phyloP scores from a whole-genome alignment of 1,139 yeast species.

The Protomyces gravidus region DNA sequence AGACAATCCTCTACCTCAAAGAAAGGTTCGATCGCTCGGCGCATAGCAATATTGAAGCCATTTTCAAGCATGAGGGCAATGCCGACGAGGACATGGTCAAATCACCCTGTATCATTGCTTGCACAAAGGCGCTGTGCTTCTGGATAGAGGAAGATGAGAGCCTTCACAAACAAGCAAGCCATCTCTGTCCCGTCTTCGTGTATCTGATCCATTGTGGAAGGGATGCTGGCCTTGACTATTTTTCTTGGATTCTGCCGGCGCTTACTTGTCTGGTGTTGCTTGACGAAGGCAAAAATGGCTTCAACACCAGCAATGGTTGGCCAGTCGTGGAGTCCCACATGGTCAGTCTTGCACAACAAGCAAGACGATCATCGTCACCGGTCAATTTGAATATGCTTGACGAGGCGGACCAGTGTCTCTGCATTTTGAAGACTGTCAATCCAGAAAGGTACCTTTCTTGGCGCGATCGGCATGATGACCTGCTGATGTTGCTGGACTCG shows the following conservation, averaged over 20 bases:
- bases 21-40: conserved; percentile 12
- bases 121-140: conserved; percentile 5
- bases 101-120: conserved; percentile 1
- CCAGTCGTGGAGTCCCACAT: conserved; percentile 1
- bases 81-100: not conserved
- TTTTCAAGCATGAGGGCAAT: not conserved
- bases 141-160: conserved; percentile 24
- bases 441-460: not conserved
- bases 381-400: not conserved
- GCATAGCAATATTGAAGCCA: not conserved
- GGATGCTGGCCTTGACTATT: conserved; percentile 4
- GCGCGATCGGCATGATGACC: not conserved
- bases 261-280: conserved; percentile 14
- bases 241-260: conserved; percentile 18
- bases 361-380: not conserved
- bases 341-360: not conserved
- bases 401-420: not conserved
- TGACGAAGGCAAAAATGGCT: conserved; percentile 19
- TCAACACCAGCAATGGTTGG: conserved; percentile 6
- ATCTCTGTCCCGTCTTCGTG: conserved; percentile 20
- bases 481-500: too few relatives aligned
- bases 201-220: conserved; percentile 4
- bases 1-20: conserved; percentile 14
- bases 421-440: not conserved
- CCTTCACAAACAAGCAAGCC: conserved; percentile 8